Evolutionary conservation across 495 filamentous ascomycete genomes (phyloP), one percentile per base, ranked within the genome.

Genomic region (Aspergillus leporis): DNA sequence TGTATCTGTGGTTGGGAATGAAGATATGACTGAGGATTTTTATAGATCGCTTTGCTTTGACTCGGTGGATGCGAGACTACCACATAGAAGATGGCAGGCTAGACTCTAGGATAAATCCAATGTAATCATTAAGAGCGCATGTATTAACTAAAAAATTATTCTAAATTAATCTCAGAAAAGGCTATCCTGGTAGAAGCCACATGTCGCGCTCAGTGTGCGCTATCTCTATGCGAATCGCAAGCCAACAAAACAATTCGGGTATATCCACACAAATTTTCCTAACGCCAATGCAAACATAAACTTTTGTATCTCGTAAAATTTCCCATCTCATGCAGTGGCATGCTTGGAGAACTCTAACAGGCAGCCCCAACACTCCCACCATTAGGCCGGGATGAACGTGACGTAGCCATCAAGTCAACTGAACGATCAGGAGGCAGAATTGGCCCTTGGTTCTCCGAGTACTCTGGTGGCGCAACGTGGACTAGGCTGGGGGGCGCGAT

Each of bases 401-500:
- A 18, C 12, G 21, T 47, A 8, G 43, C 18, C 21, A 23, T 22
- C 9, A 56, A 43, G 1, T 49, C 47, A n/a, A 19, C 16, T 16
- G 55, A 50, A 28, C 55, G 55, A 16, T 56, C 55, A 25, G 55
- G 55, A 28, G 46, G 31, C 32, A 56, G 45, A 9, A 47, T 6
- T 8, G 43, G 19, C 4, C 43, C 43, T 40, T 40, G 25, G 31
- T 41, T 16, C 36, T 55, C 53, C 3, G 58, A 55, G 40, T 64
- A 64, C 18, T 61, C 62, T 4, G 62, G 62, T 5, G 62, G 62
- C 16, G 62, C 53, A 43, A 21, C n/a, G 1, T 54, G 40, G 22
- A 7, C 16, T 28, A 16, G 40, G 21, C 2, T 32, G 8, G 56
- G 59, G 18, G 50, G 71, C 50, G 45, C 63, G n/a, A 76, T 60